Conservation (phyloP, 2,329 filamentous ascomycete species). For the Penicillium sp. region DNA sequence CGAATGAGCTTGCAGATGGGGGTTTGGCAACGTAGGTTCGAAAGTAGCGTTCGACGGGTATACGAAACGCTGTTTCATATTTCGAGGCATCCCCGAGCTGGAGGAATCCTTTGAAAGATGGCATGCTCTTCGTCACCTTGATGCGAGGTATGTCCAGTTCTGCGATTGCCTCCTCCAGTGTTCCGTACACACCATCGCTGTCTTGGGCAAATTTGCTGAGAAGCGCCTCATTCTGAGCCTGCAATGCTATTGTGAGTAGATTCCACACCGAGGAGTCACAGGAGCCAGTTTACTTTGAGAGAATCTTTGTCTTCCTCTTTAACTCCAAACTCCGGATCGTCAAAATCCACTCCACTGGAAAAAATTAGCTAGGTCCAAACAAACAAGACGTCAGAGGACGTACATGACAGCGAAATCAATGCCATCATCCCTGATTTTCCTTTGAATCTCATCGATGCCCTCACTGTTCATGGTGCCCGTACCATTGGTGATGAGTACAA, state of each 20-base stretch:
- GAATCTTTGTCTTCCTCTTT: constrained; percentile 82
- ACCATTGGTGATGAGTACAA: constrained; percentile 82
- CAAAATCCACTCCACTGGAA: constrained; percentile 80
- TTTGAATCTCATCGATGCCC: constrained; percentile 63
- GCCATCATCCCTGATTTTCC: constrained; percentile 67
- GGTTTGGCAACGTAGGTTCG: constrained; percentile 73
- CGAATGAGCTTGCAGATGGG: constrained; percentile 72
- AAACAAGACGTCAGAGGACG: constrained; percentile 34
- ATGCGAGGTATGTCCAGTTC: constrained; percentile 72
- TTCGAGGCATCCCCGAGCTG: constrained; percentile 72
- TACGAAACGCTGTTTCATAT: constrained; percentile 70
- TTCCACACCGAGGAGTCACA: neutral
- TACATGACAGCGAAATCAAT: constrained; percentile 78
- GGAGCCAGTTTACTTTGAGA: constrained; percentile 55
- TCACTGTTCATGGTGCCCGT: constrained; percentile 67
- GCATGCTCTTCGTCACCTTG: constrained; percentile 70
- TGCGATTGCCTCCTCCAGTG: constrained; percentile 76
- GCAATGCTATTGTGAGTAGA: constrained; percentile 15
- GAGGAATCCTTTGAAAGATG: constrained; percentile 72
- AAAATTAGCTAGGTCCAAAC: constrained; percentile 21
- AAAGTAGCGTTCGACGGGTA: constrained; percentile 87
- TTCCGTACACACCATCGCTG: constrained; percentile 73
- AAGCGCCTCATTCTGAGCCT: constrained; percentile 67
- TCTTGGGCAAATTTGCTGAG: constrained; percentile 62
- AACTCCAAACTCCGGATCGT: constrained; percentile 81